Base-by-base conservation (phyloP, 495 filamentous ascomycete species). In the Hyaloscypha bicolor region DNA sequence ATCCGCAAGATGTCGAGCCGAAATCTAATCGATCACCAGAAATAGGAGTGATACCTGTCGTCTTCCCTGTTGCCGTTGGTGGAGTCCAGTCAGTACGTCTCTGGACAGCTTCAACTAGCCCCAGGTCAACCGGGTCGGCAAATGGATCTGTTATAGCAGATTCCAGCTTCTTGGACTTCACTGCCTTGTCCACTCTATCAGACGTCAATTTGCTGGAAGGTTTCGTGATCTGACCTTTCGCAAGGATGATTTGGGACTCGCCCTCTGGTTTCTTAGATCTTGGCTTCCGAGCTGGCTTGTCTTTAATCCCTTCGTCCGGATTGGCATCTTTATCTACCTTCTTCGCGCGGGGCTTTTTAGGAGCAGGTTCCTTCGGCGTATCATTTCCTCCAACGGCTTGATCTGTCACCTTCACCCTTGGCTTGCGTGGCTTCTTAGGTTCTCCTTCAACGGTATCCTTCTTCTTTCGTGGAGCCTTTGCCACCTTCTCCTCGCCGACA, bases 81-180 rank as follows among this genome's bases (percentile, higher is more conserved):
- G 84, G 84, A 6, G 88, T 90, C 88, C 88, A 91, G 67, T 84
- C 76, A 11, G 73, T 71, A 61, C 84, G 78, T 60, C 86, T 77
- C 31, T 71, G 77, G 4, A 85, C 74, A 4, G 86, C 87, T 55
- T 79, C 76, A 45, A 84, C 82, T 14, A 82, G 66, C 14, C 69
- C 62, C 22, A 73, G 37, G 30, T 75, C 69, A 21, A 76, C 25
- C 48, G 29, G 68, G 35, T 76, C 69, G 9, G 61, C 66, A 25
- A 67, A 60, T 21, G 55, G 63, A 45, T 62, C 63, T 31, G 53
- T 48, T 30, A 16, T 25, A 22, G 22, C 70, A 57, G 29, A 53
- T 31, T 22, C 35, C 55, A 52, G 19, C 3, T 25, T 11, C 22
- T 64, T 64, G 1, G 51, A 59, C 39, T 58, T 55, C 16, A 6